Evolutionary conservation across 768 basidiomycete species (phyloP), one percentile per base, ranked within the genome.

Genomic region (Russula griseocarnosa): DNA sequence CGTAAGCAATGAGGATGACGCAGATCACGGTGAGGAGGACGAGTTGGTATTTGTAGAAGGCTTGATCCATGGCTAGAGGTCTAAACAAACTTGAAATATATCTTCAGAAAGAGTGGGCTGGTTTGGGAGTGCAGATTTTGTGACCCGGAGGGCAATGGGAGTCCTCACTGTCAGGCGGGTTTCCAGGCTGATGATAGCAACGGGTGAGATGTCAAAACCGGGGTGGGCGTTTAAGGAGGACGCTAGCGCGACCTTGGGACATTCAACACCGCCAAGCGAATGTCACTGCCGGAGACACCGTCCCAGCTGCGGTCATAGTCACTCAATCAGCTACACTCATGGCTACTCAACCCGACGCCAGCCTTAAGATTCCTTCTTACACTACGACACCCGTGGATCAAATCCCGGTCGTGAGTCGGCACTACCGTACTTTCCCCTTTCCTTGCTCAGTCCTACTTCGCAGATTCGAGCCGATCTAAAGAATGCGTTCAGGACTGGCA

Each of bases 401-500:
- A 5, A 72, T 73, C 44, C 65, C 72, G 18, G 60, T 61, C 50
- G 73, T 72, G 56, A 16, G 67, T 51, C 24, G 13, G 2, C 32
- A 32, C 32, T 32, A 32, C 7, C 32, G 9, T 32, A 13, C 49
- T 11, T 5, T 10, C 24, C 3, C 22, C 10, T 5, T 22, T 16
- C 22, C 13, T 10, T 22, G 16, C 49, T 30, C 50, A 38, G 10
- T 9, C 26, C 28, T 16, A 10, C 10, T 28, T 36, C 22, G 3
- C 67, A 90, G 88, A 83, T 87, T 61, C 82, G 83, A 59, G 76
- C 76, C 28, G 76, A 78, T 51, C 76, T 92, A 24, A 77, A 74
- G 30, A 75, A 77, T n/a, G 82, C 81, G 6, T 92, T 91, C 73
- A 75, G 74, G 34, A 75, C 83, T 1, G 88, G 89, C 18, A 90